Conservation (phyloP, 1,284 basidiomycete species). For the Cutaneotrichosporon sp. region DNA sequence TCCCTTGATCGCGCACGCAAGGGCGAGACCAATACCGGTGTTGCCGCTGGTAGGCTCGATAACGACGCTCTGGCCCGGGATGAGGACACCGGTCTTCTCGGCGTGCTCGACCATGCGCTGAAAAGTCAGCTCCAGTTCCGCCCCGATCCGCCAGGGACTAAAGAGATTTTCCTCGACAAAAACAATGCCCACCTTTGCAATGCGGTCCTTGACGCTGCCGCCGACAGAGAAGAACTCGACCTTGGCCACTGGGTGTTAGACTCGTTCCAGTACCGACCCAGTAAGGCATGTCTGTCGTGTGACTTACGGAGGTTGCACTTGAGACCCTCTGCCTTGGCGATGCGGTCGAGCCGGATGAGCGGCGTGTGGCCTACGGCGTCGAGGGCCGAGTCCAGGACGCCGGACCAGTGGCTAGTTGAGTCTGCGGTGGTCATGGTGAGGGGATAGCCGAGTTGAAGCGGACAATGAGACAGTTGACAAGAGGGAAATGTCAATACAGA, state of each 20-base stretch:
- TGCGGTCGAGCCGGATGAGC: constrained; percentile 75
- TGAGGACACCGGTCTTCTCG: constrained; percentile 76
- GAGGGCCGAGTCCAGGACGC: constrained; percentile 68
- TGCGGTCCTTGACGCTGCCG: constrained; percentile 92
- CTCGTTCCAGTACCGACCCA: too few relatives aligned
- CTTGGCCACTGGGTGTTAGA: constrained; percentile 66
- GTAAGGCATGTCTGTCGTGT: too few relatives aligned
- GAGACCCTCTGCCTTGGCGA: constrained; percentile 68
- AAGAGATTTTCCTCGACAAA: not conserved
- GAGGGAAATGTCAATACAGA: not conserved
- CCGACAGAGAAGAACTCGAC: constrained; percentile 86
- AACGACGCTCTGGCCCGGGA: constrained; percentile 83
- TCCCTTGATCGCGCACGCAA: constrained; percentile 67
- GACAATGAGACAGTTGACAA: too few relatives aligned
- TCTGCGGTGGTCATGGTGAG: not conserved
- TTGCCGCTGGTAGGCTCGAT: constrained; percentile 65
- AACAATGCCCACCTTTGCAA: constrained; percentile 60
- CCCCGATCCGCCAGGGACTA: constrained; percentile 5
- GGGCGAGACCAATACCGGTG: constrained; percentile 80
- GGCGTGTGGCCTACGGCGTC: constrained; percentile 87
- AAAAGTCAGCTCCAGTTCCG: not conserved
- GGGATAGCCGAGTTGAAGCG: not conserved
- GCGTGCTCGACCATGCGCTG: constrained; percentile 88
- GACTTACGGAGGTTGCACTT: constrained; percentile 83
- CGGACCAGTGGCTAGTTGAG: constrained; percentile 42